These are phyloP conservation scores for Spirogloea muscicola DNA, from an alignment of 139 green algal species.

Conservation along the genomic window DNA sequence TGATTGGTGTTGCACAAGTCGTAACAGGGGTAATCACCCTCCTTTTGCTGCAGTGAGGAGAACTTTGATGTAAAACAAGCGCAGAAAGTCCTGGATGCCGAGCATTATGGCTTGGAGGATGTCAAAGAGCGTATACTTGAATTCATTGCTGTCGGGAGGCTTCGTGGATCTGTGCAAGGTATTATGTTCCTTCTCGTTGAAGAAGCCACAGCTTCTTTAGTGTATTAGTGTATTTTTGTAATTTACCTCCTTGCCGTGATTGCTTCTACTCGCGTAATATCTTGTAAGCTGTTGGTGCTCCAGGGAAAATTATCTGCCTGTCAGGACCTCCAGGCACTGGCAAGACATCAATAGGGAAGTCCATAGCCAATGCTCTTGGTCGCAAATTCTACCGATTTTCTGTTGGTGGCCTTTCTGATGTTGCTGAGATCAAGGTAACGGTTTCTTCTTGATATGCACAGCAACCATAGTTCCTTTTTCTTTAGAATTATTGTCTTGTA, in stretches of 20 bases:
- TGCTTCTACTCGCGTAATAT: too few species aligned
- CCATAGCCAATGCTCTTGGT: conserved; percentile 73
- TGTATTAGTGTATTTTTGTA: too few species aligned
- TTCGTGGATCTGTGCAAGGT: conserved; percentile 50
- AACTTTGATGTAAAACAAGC: conserved; percentile 79
- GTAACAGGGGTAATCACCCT: too few species aligned
- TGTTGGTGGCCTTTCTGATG: conserved; percentile 87
- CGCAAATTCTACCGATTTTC: conserved; percentile 88
- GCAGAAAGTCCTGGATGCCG: conserved; percentile 81
- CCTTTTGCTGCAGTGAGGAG: conserved; percentile 56
- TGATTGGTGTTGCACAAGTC: too few species aligned
- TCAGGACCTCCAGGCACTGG: conserved; percentile 88
- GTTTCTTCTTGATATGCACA: too few species aligned
- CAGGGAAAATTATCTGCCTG: conserved; percentile 93
- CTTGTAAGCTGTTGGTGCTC: too few species aligned
- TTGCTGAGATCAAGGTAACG: conserved; percentile 89
- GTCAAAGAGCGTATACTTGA: conserved; percentile 96
- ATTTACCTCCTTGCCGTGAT: too few species aligned
- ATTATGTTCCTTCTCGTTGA: too few species aligned
- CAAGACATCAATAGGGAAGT: conserved; percentile 87
- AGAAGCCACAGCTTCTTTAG: too few species aligned
- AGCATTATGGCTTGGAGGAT: conserved; percentile 92
- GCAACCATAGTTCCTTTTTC: too few species aligned
- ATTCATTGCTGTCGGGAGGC: conserved; percentile 89
- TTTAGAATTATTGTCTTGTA: too few species aligned